phyloP scores from a whole-genome alignment of 345 rosid genomes.

The Eucalyptus marginata region DNA sequence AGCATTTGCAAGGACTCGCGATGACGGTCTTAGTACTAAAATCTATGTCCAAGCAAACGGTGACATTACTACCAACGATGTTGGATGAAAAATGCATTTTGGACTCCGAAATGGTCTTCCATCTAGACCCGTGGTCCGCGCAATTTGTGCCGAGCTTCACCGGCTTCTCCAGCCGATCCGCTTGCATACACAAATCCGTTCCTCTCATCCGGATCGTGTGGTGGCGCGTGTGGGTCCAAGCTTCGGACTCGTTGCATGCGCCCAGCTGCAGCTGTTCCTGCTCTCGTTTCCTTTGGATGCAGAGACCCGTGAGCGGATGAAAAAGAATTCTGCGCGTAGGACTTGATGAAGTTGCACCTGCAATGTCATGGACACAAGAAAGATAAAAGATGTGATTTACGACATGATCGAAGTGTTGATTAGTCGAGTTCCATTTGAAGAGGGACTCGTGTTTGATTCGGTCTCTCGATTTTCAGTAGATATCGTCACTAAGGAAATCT shows the following conservation, averaged over 20 bases:
- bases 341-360: slow-evolving; percentile 58
- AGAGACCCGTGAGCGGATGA: slow-evolving; percentile 69
- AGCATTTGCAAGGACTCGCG: not conserved
- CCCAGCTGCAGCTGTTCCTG: slow-evolving; percentile 34
- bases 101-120: not conserved
- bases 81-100: slow-evolving; percentile 1
- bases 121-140: not conserved
- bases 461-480: not conserved
- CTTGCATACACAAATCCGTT: slow-evolving; percentile 46
- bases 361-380: not conserved
- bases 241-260: slow-evolving; percentile 46
- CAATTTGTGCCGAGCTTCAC: slow-evolving; percentile 1
- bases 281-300: slow-evolving; percentile 28
- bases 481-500: not conserved
- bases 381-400: not conserved
- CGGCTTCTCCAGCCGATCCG: slow-evolving; percentile 7
- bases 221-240: slow-evolving; percentile 45
- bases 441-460: not conserved
- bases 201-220: slow-evolving; percentile 26
- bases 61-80: not conserved
- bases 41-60: slow-evolving; percentile 1
- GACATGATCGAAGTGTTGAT: not conserved
- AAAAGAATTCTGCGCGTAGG: slow-evolving; percentile 38
- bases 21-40: not conserved
- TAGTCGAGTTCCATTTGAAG: not conserved